Conservation (phyloP, 108 stramenopile genomes). For the Schizochytrium sp. region DNA sequence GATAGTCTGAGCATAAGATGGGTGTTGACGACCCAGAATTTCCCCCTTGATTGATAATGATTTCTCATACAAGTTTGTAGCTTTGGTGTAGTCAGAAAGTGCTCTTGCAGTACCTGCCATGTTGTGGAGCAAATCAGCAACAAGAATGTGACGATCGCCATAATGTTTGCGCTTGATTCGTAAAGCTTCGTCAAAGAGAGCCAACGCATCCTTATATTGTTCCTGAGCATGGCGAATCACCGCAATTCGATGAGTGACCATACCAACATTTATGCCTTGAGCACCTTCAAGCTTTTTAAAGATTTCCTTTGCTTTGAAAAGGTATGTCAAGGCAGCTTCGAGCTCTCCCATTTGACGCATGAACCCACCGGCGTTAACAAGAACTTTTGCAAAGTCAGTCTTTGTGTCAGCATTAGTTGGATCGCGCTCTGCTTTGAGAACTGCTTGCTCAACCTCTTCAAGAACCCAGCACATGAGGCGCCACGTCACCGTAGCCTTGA, state of each 20-base stretch:
- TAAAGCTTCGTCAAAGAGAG: slow-evolving; percentile 4
- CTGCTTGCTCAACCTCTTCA: slow-evolving; percentile 27
- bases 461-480: slow-evolving; percentile 10
- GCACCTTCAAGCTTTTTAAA: not conserved
- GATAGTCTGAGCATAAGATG: not conserved
- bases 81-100: not conserved
- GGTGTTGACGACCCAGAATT: not conserved
- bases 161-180: not conserved
- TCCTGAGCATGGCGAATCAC: slow-evolving; percentile 30
- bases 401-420: not conserved
- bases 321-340: not conserved
- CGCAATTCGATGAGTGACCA: not conserved
- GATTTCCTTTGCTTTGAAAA: not conserved
- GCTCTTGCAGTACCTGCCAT: not conserved
- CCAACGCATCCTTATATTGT: not conserved
- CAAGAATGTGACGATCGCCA: not conserved
- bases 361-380: slow-evolving; percentile 28
- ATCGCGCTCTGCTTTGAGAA: not conserved
- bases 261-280: not conserved
- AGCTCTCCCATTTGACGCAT: slow-evolving; percentile 15
- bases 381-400: not conserved
- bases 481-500: not conserved
- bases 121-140: slow-evolving; percentile 13
- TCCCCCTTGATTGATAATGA: not conserved
- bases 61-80: not conserved